These are phyloP conservation scores for Echria macrotheca DNA, from an alignment of 495 filamentous ascomycete genomes.

Conservation along the genomic window DNA sequence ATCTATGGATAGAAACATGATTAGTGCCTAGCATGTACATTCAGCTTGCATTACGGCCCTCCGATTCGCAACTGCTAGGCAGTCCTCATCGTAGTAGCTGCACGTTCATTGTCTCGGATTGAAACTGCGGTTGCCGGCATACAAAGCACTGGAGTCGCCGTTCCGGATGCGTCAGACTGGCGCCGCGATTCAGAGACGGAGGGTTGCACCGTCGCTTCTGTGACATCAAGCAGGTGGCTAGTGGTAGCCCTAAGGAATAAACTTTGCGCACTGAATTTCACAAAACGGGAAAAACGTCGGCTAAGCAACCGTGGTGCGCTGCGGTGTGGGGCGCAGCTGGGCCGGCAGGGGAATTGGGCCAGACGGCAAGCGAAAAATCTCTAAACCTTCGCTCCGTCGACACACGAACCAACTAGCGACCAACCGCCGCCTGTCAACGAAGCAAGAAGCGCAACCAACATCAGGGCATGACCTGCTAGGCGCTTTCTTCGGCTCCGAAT, in stretches of 20 bases:
- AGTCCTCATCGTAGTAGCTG: no score
- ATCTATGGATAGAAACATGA: no score
- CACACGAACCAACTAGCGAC: constrained; percentile 16
- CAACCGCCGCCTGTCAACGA: not conserved
- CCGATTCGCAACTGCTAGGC: no score
- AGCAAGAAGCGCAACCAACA: constrained; percentile 15
- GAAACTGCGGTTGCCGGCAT: no score
- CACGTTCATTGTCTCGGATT: no score
- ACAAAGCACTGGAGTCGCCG: no score
- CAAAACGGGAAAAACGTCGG: constrained; percentile 10
- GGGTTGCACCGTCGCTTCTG: no score
- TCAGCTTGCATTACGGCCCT: no score
- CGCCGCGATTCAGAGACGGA: no score
- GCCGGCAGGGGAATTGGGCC: constrained; percentile 14
- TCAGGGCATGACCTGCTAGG: constrained; percentile 14
- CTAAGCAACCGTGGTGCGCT: not conserved
- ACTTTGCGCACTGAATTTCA: constrained; percentile 15
- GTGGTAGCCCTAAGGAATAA: constrained; percentile 15
- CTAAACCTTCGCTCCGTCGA: constrained; percentile 18
- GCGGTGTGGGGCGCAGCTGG: constrained; percentile 14
- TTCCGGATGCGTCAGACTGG: no score
- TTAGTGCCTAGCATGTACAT: no score
- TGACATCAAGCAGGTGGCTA: no score
- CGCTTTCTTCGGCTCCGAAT: constrained; percentile 9
- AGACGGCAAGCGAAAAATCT: constrained; percentile 7